Evolutionary conservation across 352 stramenopile genomes (phyloP).

Genomic region (Peronospora belbahrii): DNA sequence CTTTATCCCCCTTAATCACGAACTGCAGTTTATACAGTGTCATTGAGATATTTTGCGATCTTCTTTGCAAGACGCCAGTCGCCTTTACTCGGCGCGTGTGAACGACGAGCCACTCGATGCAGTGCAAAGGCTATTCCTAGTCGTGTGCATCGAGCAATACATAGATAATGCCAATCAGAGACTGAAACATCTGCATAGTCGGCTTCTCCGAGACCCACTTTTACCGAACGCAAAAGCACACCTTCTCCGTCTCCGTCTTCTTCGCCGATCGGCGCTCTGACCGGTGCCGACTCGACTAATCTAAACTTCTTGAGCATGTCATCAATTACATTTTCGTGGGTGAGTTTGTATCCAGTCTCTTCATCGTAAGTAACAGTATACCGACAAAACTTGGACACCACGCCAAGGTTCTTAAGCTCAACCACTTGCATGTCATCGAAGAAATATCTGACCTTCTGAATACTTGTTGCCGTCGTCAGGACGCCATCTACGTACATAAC

Average conservation of each 20-base stretch:
- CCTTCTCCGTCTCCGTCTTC: not conserved
- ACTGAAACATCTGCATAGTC: slow-evolving; percentile 23
- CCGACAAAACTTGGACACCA: slow-evolving; percentile 8
- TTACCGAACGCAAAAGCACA: slow-evolving; percentile 3
- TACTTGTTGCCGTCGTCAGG: too few species aligned
- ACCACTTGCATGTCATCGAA: slow-evolving; percentile 11
- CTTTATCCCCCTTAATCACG: slow-evolving; percentile 6
- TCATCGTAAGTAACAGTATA: slow-evolving; percentile 3
- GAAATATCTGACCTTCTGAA: too few species aligned
- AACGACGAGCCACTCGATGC: slow-evolving; percentile 9
- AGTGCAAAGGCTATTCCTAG: slow-evolving; percentile 24
- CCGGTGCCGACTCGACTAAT: not conserved
- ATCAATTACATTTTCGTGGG: not conserved
- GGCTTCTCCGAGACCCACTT: not conserved
- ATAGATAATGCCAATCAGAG: slow-evolving; percentile 30
- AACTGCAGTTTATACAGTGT: slow-evolving; percentile 15
- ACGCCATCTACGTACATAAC: too few species aligned
- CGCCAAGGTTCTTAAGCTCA: slow-evolving; percentile 5
- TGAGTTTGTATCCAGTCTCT: not conserved
- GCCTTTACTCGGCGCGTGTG: slow-evolving; percentile 7
- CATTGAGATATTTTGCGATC: slow-evolving; percentile 17
- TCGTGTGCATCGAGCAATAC: slow-evolving; percentile 24
- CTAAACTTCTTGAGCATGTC: not conserved
- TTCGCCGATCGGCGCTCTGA: slow-evolving; percentile 4
- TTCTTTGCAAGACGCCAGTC: slow-evolving; percentile 17